A percentile compares a stretch with the other conserved stretches of the same genome.
Evolutionary conservation across 2,329 filamentous ascomycete genomes (phyloP).

Genomic region (Paecilomyces fulvus): DNA sequence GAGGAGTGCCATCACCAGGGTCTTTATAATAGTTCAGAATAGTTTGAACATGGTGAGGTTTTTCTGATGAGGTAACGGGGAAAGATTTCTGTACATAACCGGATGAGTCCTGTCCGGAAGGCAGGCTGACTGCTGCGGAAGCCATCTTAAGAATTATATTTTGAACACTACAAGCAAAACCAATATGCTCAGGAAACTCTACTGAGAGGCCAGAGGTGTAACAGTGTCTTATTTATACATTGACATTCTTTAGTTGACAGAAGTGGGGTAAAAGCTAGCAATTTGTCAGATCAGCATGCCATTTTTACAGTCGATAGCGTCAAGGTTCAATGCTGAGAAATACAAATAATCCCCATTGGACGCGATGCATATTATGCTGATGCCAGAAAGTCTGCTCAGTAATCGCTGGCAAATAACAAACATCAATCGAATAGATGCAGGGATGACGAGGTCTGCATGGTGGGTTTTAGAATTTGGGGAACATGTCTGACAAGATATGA

Average conservation of each 20-base stretch:
- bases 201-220: background rate
- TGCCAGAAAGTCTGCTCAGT: background rate
- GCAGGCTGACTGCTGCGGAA: slow-evolving; percentile 20
- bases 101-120: slow-evolving; percentile 5
- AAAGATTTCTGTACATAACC: slow-evolving; percentile 8
- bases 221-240: background rate
- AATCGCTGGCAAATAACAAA: background rate
- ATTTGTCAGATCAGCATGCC: slow-evolving; percentile 29
- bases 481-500: background rate
- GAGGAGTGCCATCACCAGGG: slow-evolving; percentile 36
- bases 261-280: slow-evolving; percentile 8
- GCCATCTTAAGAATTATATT: slow-evolving; percentile 14
- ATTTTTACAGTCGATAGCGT: slow-evolving; percentile 10
- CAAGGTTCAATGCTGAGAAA: slow-evolving; percentile 22
- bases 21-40: slow-evolving; percentile 42
- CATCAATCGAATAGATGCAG: background rate
- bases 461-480: background rate
- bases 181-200: background rate
- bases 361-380: background rate
- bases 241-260: background rate
- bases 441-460: background rate
- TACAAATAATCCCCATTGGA: slow-evolving; percentile 7
- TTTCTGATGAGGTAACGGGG: slow-evolving; percentile 10
- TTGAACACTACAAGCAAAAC: background rate
- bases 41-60: slow-evolving; percentile 30